phyloP scores from a whole-genome alignment of 2,329 filamentous ascomycete genomes.

The Phaeosphaeria sp. region DNA sequence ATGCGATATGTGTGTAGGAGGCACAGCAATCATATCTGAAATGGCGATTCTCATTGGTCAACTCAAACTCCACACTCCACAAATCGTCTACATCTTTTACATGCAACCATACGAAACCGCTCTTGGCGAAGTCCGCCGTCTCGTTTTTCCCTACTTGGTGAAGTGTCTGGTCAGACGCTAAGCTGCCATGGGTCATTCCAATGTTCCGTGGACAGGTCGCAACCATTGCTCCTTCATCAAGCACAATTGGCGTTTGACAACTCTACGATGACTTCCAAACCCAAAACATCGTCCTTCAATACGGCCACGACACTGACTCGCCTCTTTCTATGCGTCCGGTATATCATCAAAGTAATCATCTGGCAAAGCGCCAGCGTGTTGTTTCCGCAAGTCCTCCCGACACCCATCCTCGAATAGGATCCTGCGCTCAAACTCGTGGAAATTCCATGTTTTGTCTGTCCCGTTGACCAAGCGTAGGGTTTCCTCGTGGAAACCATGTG shows the following conservation, averaged over 20 bases:
- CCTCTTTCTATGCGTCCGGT: not conserved
- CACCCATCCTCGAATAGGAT: not conserved
- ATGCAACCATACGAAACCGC: no score
- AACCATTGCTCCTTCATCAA: not conserved
- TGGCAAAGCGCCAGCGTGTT: not conserved
- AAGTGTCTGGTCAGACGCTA: no score
- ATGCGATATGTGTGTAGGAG: not conserved
- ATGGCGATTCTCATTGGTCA: not conserved
- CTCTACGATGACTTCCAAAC: not conserved
- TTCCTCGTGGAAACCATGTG: not conserved
- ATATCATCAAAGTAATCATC: not conserved
- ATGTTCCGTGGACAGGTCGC: no score
- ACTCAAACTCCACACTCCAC: not conserved
- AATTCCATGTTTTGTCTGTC: not conserved
- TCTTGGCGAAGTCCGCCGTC: no score
- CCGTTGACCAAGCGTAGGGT: not conserved
- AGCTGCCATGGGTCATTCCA: no score
- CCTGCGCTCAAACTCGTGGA: not conserved
- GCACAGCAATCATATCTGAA: not conserved
- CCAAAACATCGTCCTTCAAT: not conserved
- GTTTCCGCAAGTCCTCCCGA: not conserved
- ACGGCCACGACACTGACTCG: not conserved
- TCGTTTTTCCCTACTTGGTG: no score
- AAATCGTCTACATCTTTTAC: no score
- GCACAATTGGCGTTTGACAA: not conserved